phyloP scores from a whole-genome alignment of 805 yeast genomes.

The Myxozyma kluyveri region DNA sequence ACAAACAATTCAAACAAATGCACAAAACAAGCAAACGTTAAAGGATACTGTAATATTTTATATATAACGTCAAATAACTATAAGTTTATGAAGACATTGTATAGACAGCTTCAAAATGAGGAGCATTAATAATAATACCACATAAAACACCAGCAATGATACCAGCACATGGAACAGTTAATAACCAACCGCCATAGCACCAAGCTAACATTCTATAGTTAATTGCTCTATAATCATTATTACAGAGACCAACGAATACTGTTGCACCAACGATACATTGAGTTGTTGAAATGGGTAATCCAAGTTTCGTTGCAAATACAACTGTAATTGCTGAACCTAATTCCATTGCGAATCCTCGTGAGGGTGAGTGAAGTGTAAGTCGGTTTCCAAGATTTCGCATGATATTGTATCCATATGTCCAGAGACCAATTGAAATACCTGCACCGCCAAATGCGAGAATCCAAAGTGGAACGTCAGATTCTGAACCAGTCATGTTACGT shows the following conservation, averaged over 20 bases:
- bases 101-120: too few species aligned
- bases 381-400: slow-evolving; percentile 72
- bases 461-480: slow-evolving; percentile 69
- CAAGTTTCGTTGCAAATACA: slow-evolving; percentile 69
- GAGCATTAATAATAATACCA: slow-evolving; percentile 65
- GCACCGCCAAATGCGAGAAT: slow-evolving; percentile 65
- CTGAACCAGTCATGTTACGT: slow-evolving; percentile 44
- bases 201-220: slow-evolving; percentile 76
- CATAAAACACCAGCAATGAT: slow-evolving; percentile 63
- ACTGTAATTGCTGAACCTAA: slow-evolving; percentile 75
- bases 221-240: slow-evolving; percentile 58
- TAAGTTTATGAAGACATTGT: too few species aligned
- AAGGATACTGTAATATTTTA: too few species aligned
- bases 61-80: too few species aligned
- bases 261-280: slow-evolving; percentile 79
- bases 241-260: slow-evolving; percentile 71
- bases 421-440: slow-evolving; percentile 62
- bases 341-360: slow-evolving; percentile 74
- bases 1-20: too few species aligned
- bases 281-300: slow-evolving; percentile 73
- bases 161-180: slow-evolving; percentile 74
- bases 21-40: too few species aligned
- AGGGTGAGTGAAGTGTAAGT: slow-evolving; percentile 70
- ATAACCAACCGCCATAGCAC: slow-evolving; percentile 69
- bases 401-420: slow-evolving; percentile 70